phyloP scores from a whole-genome alignment of 257 asterid species.

The Solanum tarapatanum region DNA sequence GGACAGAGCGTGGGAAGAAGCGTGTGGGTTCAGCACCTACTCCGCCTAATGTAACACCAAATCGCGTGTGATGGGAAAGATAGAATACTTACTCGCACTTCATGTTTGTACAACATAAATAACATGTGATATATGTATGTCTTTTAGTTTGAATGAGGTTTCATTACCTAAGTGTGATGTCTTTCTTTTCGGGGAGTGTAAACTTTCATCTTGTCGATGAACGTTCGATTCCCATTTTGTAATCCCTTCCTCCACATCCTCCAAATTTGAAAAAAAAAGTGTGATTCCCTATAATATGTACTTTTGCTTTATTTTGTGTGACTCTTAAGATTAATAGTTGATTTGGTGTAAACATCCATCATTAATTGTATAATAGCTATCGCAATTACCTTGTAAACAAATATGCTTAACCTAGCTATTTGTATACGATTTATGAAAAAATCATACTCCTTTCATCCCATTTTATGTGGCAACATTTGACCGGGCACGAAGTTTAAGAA shows the following conservation, averaged over 20 bases:
- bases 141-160: not conserved
- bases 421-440: too few relatives aligned
- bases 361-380: not conserved
- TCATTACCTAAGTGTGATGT: not conserved
- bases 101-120: not conserved
- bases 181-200: not conserved
- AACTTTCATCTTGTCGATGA: not conserved
- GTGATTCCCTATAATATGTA: not conserved
- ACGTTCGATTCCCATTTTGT: not conserved
- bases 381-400: not conserved
- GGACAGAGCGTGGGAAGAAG: conserved; percentile 8
- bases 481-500: too few relatives aligned
- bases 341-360: not conserved
- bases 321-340: not conserved
- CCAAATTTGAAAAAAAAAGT: not conserved
- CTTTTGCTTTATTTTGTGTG: not conserved
- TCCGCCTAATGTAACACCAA: conserved; percentile 9
- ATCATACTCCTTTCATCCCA: too few relatives aligned
- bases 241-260: not conserved
- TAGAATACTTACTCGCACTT: not conserved
- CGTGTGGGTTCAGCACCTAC: conserved; percentile 11
- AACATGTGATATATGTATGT: not conserved
- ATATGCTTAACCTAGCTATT: too few relatives aligned
- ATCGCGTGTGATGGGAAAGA: not conserved
- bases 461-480: too few relatives aligned